Conservation (phyloP, 2,329 filamentous ascomycete genomes). For the Ceratocystis huliohia region DNA sequence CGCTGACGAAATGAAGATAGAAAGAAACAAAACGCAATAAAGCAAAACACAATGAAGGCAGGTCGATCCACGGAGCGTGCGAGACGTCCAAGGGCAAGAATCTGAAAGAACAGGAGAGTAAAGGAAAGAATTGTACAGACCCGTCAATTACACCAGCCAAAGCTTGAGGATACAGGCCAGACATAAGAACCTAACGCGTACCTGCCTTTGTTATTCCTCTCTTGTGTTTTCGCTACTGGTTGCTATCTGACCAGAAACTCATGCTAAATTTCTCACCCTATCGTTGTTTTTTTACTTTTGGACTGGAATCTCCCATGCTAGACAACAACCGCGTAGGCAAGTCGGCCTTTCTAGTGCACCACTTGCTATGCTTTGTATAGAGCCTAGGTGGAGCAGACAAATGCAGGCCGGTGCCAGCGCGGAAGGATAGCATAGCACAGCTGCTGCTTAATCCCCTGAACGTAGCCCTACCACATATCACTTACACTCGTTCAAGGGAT, state of each 20-base stretch:
- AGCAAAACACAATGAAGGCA: not conserved
- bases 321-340: constrained; percentile 8
- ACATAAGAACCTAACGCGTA: constrained; percentile 1
- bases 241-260: not conserved
- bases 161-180: not conserved
- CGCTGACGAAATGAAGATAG: not conserved
- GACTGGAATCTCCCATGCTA: constrained; percentile 15
- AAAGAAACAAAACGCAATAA: not conserved
- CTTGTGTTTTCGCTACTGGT: not conserved
- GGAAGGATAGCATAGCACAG: not conserved
- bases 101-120: not conserved
- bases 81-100: not conserved
- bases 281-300: not conserved
- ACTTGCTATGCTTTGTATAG: not conserved
- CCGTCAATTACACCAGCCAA: too few species aligned
- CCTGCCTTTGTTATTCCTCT: not conserved
- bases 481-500: constrained; percentile 1
- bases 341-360: not conserved
- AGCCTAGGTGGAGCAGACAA: not conserved
- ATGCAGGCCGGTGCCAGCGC: not conserved
- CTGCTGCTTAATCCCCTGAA: not conserved
- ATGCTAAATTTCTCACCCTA: not conserved
- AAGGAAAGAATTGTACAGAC: not conserved
- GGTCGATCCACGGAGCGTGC: not conserved
- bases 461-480: not conserved